Evolutionary conservation across 257 asterid species (phyloP), one percentile per base, ranked within the genome.

Genomic region (Hygrophila difformis): DNA sequence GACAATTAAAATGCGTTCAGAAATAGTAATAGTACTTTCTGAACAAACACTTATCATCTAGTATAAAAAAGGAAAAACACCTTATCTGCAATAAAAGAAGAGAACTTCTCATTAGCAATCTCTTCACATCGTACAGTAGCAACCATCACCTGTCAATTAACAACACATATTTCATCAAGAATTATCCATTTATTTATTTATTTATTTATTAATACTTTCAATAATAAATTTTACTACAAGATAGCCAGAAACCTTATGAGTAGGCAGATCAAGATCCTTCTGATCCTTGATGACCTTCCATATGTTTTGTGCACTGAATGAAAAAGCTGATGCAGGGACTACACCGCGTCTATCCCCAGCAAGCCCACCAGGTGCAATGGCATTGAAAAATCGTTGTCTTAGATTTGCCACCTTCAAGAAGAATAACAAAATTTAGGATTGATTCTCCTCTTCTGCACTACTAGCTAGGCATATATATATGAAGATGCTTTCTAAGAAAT

Each of bases 301-400:
- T 53, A 86, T 91, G 65, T 91, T 79, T 31, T 80, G 87, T 55
- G 95, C 69, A 71, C 99, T 86, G 72, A 86, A 82, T 59, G 94
- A 75, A 78, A 91, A 80, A 37, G 96, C 99, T 40, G 99, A 91
- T 37, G 89, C 99, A 42, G 99, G 99, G 68, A 91, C 99, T 39
- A 80, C 99, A 33, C 78, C 94, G 50, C 96, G 87, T 72, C 99
- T 91, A 70, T 91, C 99, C 56, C 99, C 97, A 63, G 97, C 99
- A 67, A 91, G 99, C 52, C 97, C 96, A 35, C 99, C 95, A 37
- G 99, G 99, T 29, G 94, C 95, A 63, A 91, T 91, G 36, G 99
- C 82, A 59, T 86, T 86, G 65, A 68, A 75, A 68, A 91, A 91
- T 6, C 97, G 72, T 49, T 91, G 89, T 61, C 99, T 80, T 34